Evolutionary conservation across 83 land plant genomes (phyloP).

Genomic region (Thuja plicata): DNA sequence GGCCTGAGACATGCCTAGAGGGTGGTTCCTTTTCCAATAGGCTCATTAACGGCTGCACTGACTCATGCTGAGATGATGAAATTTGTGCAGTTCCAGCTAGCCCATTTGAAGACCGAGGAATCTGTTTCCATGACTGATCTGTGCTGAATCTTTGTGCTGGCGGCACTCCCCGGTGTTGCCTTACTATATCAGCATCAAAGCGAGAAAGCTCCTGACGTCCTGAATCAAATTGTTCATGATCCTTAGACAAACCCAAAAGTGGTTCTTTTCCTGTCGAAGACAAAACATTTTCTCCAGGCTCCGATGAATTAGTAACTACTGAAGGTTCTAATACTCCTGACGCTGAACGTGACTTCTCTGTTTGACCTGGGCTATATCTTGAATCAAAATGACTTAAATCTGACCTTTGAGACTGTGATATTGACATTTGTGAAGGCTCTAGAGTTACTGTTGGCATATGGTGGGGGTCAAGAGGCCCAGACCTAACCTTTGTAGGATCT

Average conservation of each 20-base stretch:
- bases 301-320: slow-evolving; percentile 31
- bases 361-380: slow-evolving; percentile 31
- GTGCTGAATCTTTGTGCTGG: slow-evolving; percentile 25
- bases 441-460: slow-evolving; percentile 18
- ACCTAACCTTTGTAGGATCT: slow-evolving; percentile 46
- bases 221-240: slow-evolving; percentile 37
- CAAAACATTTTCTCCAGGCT: slow-evolving; percentile 32
- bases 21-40: slow-evolving; percentile 87
- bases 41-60: slow-evolving; percentile 75
- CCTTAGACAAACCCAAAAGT: slow-evolving; percentile 19
- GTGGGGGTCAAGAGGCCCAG: slow-evolving; percentile 27
- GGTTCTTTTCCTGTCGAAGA: slow-evolving; percentile 22
- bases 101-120: slow-evolving; percentile 52
- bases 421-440: slow-evolving; percentile 47
- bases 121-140: slow-evolving; percentile 46
- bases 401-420: slow-evolving; percentile 44
- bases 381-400: slow-evolving; percentile 42
- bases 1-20: slow-evolving; percentile 83
- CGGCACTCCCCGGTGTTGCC: slow-evolving; percentile 30
- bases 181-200: slow-evolving; percentile 33
- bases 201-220: slow-evolving; percentile 39
- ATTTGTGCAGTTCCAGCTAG: slow-evolving; percentile 17
- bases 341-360: slow-evolving; percentile 32
- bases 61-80: slow-evolving; percentile 42
- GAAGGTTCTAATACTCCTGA: slow-evolving; percentile 30